Evolutionary conservation across 2,329 filamentous ascomycete species (phyloP), one percentile per base, ranked within the genome.

Genomic region (Colletotrichum echinochloae): DNA sequence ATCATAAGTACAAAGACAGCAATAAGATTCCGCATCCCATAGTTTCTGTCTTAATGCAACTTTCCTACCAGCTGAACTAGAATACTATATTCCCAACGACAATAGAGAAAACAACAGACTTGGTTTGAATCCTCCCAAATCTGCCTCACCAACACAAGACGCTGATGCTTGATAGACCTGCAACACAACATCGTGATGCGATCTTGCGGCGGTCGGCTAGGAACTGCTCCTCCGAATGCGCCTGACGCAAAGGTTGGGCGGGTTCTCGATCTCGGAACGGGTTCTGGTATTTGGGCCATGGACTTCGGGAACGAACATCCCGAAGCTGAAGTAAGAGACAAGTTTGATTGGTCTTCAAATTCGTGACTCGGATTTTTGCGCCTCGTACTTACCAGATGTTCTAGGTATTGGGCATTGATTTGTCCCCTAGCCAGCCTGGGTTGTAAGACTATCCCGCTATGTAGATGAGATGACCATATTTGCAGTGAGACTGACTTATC

Each of bases 191-290:
- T 41, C 2, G 39, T 41, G 18, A 41, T 41, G 20, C 39, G 39
- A 41, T 41, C 39, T 41, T 41, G 39, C 16, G 74, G 76, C 1
- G 75, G 75, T 5, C 77, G 77, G 33, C 72, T 81, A 7, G 57
- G 57, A 46, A 35, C 41, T 3, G 57, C 57, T 3, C 57, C 0
- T 76, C 72, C 48, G 39, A 75, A 0, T 72, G 73, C 5, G 77
- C 79, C 0, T 48, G 74, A 65, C 5, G 66, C 75, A 16, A 74
- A 60, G 23, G 52, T 78, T 7, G 55, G 68, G 8, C 77, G 76
- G 3, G 76, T 82, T 7, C 76, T 87, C 2, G 85, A 87, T 74
- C 73, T 84, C 41, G 84, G 84, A 20, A 85, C 83, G 2, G 84
- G 84, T 0, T 85, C 84, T 12, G 84, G 83, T 20, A 74, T 79